Conservation (phyloP, 768 basidiomycete species). For the Xerocomellus amylosporus region DNA sequence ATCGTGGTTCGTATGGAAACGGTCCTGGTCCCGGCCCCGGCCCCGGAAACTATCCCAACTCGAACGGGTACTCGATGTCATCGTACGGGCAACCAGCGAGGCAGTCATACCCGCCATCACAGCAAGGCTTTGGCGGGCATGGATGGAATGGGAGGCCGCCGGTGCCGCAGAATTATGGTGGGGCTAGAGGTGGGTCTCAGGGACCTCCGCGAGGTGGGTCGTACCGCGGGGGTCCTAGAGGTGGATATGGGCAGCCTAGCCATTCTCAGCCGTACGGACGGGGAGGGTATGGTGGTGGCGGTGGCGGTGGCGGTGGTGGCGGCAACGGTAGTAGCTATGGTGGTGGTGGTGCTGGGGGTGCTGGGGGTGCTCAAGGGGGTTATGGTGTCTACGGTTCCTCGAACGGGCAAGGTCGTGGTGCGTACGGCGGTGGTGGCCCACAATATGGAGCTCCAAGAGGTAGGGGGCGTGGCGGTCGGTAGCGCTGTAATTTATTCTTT, state of each 20-base stretch:
- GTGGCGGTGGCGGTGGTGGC: slow-evolving; percentile 2
- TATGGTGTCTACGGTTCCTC: slow-evolving; percentile 35
- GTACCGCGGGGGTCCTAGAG: slow-evolving; percentile 27
- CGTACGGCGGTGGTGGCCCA: slow-evolving; percentile 35
- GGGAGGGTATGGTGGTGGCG: slow-evolving; percentile 26
- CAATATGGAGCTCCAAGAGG: slow-evolving; percentile 37
- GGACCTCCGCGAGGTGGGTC: slow-evolving; percentile 26
- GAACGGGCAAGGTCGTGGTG: slow-evolving; percentile 36
- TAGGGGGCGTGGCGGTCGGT: slow-evolving; percentile 50
- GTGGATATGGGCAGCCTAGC: slow-evolving; percentile 23
- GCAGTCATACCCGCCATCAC: slow-evolving; percentile 20
- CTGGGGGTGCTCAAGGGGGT: slow-evolving; percentile 23
- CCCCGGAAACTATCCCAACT: slow-evolving; percentile 4
- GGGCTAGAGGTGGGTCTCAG: slow-evolving; percentile 28
- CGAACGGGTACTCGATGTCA: slow-evolving; percentile 20
- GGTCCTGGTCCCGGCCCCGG: slow-evolving; percentile 3
- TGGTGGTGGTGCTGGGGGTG: slow-evolving; percentile 9
- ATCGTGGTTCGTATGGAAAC: slow-evolving; percentile 24
- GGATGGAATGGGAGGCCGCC: slow-evolving; percentile 34
- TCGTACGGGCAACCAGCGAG: slow-evolving; percentile 20
- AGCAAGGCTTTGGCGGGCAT: slow-evolving; percentile 30
- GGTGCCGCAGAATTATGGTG: slow-evolving; percentile 32
- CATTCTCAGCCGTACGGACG: slow-evolving; percentile 25
- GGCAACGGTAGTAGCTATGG: slow-evolving; percentile 4
- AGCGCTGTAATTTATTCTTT: slow-evolving; percentile 30